phyloP scores from a whole-genome alignment of 2,329 filamentous ascomycete species.

The Epichloe sylvatica region DNA sequence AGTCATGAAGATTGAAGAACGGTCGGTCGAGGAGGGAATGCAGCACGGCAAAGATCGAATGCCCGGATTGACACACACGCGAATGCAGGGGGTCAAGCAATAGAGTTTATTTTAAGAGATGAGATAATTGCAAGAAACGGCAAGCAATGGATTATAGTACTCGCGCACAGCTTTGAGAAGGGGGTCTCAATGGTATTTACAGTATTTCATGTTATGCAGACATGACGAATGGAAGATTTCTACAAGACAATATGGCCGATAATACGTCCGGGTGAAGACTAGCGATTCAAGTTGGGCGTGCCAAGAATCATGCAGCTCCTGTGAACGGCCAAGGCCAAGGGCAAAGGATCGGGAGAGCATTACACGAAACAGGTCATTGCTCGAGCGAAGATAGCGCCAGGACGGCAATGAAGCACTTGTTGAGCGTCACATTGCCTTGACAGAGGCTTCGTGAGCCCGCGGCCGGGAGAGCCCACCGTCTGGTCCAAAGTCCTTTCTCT shows the following conservation, averaged over 20 bases:
- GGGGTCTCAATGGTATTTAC: too few relatives aligned
- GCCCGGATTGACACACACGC: background rate
- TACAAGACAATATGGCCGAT: too few relatives aligned
- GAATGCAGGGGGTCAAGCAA: background rate
- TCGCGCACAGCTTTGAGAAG: background rate
- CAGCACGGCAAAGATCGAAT: background rate
- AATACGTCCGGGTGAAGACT: too few relatives aligned
- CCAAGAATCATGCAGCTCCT: too few relatives aligned
- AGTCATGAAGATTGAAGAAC: background rate
- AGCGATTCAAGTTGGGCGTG: too few relatives aligned
- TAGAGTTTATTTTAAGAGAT: background rate
- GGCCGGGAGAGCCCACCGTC: background rate
- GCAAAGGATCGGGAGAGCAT: background rate
- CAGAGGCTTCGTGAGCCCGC: background rate
- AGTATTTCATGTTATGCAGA: too few relatives aligned
- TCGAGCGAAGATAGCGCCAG: background rate
- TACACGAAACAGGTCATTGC: background rate
- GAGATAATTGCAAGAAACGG: background rate
- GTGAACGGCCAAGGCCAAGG: background rate
- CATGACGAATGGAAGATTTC: too few relatives aligned
- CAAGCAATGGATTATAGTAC: background rate
- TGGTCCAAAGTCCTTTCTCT: too few relatives aligned
- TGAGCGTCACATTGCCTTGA: background rate
- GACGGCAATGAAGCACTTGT: background rate
- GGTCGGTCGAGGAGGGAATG: background rate